Evolutionary conservation across 306 rosid genomes (phyloP).

Genomic region (Potentilla sterilis): DNA sequence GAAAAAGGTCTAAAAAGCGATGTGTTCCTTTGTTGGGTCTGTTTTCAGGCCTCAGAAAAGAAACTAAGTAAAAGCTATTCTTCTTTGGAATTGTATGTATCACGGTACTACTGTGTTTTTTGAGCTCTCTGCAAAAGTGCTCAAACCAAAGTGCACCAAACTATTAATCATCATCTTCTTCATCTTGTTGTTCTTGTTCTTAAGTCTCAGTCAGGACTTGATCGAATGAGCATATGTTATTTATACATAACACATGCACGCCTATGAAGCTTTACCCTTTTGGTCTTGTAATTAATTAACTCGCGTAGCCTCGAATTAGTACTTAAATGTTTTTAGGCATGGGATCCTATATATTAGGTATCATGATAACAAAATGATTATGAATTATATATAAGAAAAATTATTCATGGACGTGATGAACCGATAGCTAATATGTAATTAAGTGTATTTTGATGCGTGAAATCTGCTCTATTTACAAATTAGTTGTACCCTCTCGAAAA

Average conservation of each 20-base stretch:
- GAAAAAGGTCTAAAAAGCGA: constrained; percentile 41
- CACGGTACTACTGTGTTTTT: not conserved
- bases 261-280: not conserved
- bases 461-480: too few species aligned
- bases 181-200: not conserved
- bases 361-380: constrained; percentile 1
- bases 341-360: not conserved
- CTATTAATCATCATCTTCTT: not conserved
- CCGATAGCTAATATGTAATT: too few species aligned
- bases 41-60: constrained; percentile 24
- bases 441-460: too few species aligned
- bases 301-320: not conserved
- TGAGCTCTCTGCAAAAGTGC: not conserved
- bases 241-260: not conserved
- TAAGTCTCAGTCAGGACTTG: not conserved
- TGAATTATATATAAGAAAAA: not conserved
- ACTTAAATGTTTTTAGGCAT: too few species aligned
- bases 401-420: too few species aligned
- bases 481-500: too few species aligned
- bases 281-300: not conserved
- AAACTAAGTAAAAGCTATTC: constrained; percentile 16
- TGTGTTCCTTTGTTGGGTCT: constrained; percentile 40
- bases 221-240: not conserved
- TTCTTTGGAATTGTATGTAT: constrained; percentile 22
- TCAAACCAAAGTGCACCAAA: not conserved